A percentile compares a stretch with the other conserved stretches of the same genome.
Conservation (phyloP, 768 basidiomycete species). For the Imleria badia region DNA sequence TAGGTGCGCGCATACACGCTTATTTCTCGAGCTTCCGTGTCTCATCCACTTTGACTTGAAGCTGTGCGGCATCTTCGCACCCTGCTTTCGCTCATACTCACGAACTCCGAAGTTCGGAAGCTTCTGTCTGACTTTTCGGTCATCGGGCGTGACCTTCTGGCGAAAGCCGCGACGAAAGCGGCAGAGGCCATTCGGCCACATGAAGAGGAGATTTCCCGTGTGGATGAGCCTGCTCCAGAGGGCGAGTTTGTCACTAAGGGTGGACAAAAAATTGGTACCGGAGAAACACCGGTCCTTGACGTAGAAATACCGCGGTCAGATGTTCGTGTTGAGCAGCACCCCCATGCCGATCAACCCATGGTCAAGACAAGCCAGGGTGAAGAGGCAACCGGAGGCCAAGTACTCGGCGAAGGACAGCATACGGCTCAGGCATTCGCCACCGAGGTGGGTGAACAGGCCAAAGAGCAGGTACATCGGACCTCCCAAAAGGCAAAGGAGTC, state of each 20-base stretch:
- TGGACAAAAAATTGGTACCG: conserved; percentile 40
- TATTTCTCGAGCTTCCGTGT: neutral
- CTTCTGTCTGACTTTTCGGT: conserved; percentile 75
- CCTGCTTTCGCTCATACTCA: conserved; percentile 79
- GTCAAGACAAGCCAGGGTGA: conserved; percentile 35
- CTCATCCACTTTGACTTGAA: conserved; percentile 31
- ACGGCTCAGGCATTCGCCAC: conserved; percentile 10
- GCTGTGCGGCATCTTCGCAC: conserved; percentile 88
- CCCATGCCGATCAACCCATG: conserved; percentile 44
- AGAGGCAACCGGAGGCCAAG: conserved; percentile 31
- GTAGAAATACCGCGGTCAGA: conserved; percentile 46
- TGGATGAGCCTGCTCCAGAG: conserved; percentile 68
- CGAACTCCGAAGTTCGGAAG: conserved; percentile 93
- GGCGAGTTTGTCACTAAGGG: conserved; percentile 60
- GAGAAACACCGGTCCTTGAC: conserved; percentile 50
- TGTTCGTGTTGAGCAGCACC: conserved; percentile 48
- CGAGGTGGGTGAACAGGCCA: conserved; percentile 2
- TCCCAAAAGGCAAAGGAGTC: neutral
- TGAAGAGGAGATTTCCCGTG: conserved; percentile 55
- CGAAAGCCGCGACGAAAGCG: conserved; percentile 67
- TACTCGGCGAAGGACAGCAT: conserved; percentile 15
- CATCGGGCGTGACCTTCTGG: conserved; percentile 82
- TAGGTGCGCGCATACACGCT: conserved; percentile 44
- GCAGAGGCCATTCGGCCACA: conserved; percentile 68
- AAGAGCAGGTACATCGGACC: conserved; percentile 11